Evolutionary conservation across 2,329 filamentous ascomycete genomes (phyloP), one percentile per base, ranked within the genome.

Genomic region (Calonectria crousiana): DNA sequence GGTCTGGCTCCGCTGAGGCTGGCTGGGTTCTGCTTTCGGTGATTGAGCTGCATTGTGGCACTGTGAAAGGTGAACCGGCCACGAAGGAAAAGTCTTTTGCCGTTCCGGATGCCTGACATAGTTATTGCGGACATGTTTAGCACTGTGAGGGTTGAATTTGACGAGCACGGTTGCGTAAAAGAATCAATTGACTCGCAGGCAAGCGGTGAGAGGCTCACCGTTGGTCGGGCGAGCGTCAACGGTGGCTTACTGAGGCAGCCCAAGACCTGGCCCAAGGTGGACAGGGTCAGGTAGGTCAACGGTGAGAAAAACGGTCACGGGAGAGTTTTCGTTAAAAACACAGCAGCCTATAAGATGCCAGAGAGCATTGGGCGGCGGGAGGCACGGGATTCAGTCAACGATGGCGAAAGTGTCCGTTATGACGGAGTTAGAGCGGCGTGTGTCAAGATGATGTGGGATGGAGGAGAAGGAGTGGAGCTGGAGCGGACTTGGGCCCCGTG

Each of bases 41-140:
- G 74, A 78, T 79, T 78, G 71, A 77, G 65, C 72, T 79, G 74
- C 73, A 79, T 77, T 71, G 68, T 65, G 64, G 73, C 71, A 79
- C 79, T 65, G 65, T 70, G 75, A 70, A 65, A 67, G 77, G 68
- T 74, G 74, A 62, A 51, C 30, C 65, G 49, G 69, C 71, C 67
- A 66, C 56, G 47, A 69, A 64, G 58, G 52, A 51, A 70, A 52
- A 53, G 69, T 34, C 20, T 51, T 51, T 69, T 41, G 44, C 53
- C 64, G 65, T 49, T 60, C 36, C 36, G 36, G 36, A 38, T 71
- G 69, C 32, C 44, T 77, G 73, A 69, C 65, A 41, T 26, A 41
- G 30, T 49, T 32, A 3, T 18, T 36, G 20, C 32, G 32, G 18
- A 6, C 20, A 26, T 36, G 32, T 36, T 58, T 58, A 32, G 20